Conservation (phyloP, 768 basidiomycete genomes). For the Botryobasidium botryosum region DNA sequence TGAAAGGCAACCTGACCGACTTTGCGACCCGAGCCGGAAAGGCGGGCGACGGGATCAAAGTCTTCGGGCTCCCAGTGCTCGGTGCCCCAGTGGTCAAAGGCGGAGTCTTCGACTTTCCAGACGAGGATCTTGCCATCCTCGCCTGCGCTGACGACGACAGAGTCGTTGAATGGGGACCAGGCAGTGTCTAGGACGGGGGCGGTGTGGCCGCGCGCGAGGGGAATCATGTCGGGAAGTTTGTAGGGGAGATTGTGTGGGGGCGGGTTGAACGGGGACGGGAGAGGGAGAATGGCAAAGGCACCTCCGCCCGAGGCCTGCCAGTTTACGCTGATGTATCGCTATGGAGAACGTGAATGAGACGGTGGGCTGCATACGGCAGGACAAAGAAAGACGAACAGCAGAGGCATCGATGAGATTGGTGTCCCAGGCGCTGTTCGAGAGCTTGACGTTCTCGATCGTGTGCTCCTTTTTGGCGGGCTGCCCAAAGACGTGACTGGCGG, state of each 20-base stretch:
- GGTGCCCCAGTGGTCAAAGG: conserved; percentile 71
- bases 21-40: conserved; percentile 70
- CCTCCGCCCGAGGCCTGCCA: conserved; percentile 89
- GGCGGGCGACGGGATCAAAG: conserved; percentile 67
- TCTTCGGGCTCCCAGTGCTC: conserved; percentile 73
- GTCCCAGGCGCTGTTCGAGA: conserved; percentile 87
- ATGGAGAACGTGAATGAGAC: conserved; percentile 6
- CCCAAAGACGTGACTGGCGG: conserved; percentile 72
- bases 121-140: conserved; percentile 91
- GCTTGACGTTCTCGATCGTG: conserved; percentile 64
- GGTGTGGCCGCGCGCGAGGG: conserved; percentile 61
- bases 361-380: neutral
- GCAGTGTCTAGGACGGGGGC: conserved; percentile 84
- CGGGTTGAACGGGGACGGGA: conserved; percentile 43
- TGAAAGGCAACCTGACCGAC: conserved; percentile 91
- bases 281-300: conserved; percentile 85
- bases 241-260: conserved; percentile 37
- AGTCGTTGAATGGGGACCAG: conserved; percentile 91
- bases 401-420: conserved; percentile 84
- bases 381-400: conserved; percentile 32
- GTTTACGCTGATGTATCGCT: conserved; percentile 83
- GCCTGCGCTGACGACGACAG: conserved; percentile 74
- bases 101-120: conserved; percentile 62
- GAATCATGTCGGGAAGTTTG: conserved; percentile 84
- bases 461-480: conserved; percentile 76